Conservation (phyloP, 306 rosid species). For the Myrica gale region DNA sequence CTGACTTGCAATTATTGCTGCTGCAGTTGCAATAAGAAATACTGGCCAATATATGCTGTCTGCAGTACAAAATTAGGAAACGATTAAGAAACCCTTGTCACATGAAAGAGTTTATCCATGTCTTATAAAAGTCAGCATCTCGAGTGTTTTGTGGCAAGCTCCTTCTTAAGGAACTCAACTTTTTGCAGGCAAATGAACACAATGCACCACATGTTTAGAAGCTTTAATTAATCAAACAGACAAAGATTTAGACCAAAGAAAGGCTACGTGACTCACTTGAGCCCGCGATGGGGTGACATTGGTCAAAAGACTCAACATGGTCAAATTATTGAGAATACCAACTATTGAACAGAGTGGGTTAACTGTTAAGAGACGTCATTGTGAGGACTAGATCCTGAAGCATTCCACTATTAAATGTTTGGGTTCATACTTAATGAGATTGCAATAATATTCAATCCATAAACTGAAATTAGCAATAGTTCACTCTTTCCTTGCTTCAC, state of each 20-base stretch:
- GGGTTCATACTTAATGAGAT: neutral
- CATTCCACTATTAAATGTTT: neutral
- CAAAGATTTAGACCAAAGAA: neutral
- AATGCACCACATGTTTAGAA: neutral
- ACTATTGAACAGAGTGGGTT: neutral
- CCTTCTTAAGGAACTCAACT: neutral
- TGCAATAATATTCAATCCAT: too few species aligned
- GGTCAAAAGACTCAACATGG: neutral
- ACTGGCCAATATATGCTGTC: conserved; percentile 83
- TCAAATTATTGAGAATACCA: neutral
- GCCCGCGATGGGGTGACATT: neutral
- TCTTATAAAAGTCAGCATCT: neutral
- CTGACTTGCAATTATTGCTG: conserved; percentile 95
- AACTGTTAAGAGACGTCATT: neutral
- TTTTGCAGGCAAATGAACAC: neutral
- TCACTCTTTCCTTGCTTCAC: neutral
- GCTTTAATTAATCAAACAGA: neutral
- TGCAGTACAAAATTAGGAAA: conserved; percentile 37
- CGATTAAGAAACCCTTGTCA: neutral
- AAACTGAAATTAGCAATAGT: neutral
- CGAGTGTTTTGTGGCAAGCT: neutral
- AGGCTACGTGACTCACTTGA: neutral
- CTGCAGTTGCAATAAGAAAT: conserved; percentile 79
- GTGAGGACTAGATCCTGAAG: neutral
- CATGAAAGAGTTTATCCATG: neutral